Evolutionary conservation across 768 basidiomycete species (phyloP), one percentile per base, ranked within the genome.

Genomic region (Amanita molliuscula): DNA sequence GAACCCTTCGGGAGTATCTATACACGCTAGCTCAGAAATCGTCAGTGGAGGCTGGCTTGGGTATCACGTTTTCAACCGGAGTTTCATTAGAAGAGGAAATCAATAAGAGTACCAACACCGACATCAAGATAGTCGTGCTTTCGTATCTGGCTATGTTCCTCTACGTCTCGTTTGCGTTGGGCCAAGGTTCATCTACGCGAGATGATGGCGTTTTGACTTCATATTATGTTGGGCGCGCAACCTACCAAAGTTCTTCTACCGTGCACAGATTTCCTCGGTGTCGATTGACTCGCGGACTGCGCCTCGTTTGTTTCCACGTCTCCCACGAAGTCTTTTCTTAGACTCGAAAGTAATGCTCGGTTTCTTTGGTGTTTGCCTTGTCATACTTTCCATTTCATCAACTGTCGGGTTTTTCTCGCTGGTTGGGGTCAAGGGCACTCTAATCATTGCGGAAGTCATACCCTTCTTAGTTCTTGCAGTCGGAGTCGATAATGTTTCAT

Each of bases 401-500:
- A 90, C 93, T 3, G 91, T 98, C 51, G 96, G 91, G 7, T 74
- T 97, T 50, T 97, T 96, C 77, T 98, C 95, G 13, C 59, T 84
- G 6, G 60, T 93, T 8, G 86, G 87, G 23, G 87, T 99, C 52
- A 88, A 89, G 60, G 89, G 90, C 6, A 99, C 96, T 4, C 77
- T 99, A 41, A 94, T 99, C 63, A 98, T 99, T 54, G 96, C 96
- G 15, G 96, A 98, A 70, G 96, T 98, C 54, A 97, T 98, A 49
- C 96, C 96, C 1, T 99, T 98, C 78, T 78, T 98, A 37, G 92
- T 96, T 11, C 79, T 97, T 10, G 95, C 95, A 0, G 94, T 98
- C 28, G 95, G 94, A 3, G 95, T 98, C 45, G 95, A 99, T 69
- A 98, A 99, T 56, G 91, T 97, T 51, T 97, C 72, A 93, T 99